Evolutionary conservation across 108 stramenopile genomes (phyloP).

Genomic region (Cyclotella cryptica): DNA sequence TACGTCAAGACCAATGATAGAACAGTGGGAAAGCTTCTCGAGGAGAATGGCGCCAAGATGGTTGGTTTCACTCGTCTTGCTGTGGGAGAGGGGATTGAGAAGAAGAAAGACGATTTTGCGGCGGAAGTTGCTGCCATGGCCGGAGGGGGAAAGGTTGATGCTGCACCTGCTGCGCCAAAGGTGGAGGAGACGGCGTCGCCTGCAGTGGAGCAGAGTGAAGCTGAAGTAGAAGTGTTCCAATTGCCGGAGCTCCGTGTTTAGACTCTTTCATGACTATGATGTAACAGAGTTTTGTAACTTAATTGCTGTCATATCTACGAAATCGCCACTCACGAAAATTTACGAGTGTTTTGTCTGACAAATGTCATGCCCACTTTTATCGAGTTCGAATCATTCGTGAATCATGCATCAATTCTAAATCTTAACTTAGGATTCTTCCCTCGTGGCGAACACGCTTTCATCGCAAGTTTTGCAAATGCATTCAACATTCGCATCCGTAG

Average conservation of each 20-base stretch:
- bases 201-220: neutral
- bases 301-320: neutral
- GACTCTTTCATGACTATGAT: constrained; percentile 1
- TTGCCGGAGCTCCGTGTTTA: neutral
- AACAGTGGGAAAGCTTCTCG: constrained; percentile 76
- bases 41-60: constrained; percentile 79
- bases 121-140: constrained; percentile 86
- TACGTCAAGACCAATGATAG: constrained; percentile 79
- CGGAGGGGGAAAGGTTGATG: constrained; percentile 42
- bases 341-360: too few relatives aligned
- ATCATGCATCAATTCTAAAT: neutral
- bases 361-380: too few relatives aligned
- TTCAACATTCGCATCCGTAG: constrained; percentile 33
- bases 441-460: neutral
- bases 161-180: neutral
- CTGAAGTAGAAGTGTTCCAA: constrained; percentile 7
- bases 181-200: neutral
- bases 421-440: neutral
- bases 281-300: constrained; percentile 3
- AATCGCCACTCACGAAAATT: too few relatives aligned
- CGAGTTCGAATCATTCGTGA: too few relatives aligned
- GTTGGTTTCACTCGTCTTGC: constrained; percentile 73
- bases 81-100: constrained; percentile 88
- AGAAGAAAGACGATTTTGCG: constrained; percentile 77
- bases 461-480: constrained; percentile 29